phyloP scores from a whole-genome alignment of 306 rosid genomes.

The Myrica gale region DNA sequence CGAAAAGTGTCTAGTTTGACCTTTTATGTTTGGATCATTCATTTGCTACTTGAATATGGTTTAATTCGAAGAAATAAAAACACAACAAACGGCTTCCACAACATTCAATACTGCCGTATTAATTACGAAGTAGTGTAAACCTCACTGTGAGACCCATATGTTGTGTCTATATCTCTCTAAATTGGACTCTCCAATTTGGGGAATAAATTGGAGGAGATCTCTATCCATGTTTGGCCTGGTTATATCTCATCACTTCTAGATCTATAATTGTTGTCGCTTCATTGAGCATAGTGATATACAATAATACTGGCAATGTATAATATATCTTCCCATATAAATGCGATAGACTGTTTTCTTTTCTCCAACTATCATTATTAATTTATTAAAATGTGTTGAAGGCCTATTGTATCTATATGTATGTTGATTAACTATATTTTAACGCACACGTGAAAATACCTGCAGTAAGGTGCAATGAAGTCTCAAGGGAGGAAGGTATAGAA shows the following conservation, averaged over 20 bases:
- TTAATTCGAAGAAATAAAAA: too few relatives aligned
- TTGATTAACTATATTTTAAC: neutral
- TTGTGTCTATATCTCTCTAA: too few relatives aligned
- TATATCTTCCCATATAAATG: neutral
- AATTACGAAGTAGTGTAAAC: too few relatives aligned
- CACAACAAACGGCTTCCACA: too few relatives aligned
- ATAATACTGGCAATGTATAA: too few relatives aligned
- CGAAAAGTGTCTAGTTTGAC: neutral
- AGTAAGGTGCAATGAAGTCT: neutral
- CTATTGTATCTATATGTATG: neutral
- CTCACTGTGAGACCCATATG: too few relatives aligned
- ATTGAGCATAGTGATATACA: neutral
- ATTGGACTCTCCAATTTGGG: too few relatives aligned
- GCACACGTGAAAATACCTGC: neutral
- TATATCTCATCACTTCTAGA: neutral
- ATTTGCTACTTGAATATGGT: too few relatives aligned
- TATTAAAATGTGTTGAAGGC: neutral
- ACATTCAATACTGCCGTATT: too few relatives aligned
- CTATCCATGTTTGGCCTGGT: neutral
- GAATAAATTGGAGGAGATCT: too few relatives aligned
- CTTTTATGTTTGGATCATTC: too few relatives aligned
- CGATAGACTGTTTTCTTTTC: too few relatives aligned
- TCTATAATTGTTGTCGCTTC: neutral
- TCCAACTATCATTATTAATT: neutral
- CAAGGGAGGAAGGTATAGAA: neutral